Evolutionary conservation across 2,329 filamentous ascomycete species (phyloP).

Genomic region (Plectosphaerella cucumerina): DNA sequence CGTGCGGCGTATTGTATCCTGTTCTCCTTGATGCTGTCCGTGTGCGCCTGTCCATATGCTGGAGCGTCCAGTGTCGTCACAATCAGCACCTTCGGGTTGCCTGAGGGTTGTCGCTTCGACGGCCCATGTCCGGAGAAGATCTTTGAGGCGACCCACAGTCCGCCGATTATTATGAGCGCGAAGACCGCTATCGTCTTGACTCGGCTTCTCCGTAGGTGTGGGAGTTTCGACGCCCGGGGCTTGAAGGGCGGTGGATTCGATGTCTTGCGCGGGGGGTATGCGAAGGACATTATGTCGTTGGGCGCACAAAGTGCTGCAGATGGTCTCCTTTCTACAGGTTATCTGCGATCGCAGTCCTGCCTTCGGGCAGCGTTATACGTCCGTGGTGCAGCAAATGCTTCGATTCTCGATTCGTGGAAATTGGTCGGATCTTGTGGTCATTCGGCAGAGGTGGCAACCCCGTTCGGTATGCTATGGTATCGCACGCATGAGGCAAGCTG

Average conservation of each 20-base stretch:
- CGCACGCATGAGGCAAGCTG: too few species aligned
- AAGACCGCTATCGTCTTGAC: conserved; percentile 54
- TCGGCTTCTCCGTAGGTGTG: conserved; percentile 57
- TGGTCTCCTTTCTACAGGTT: neutral
- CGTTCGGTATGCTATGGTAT: too few species aligned
- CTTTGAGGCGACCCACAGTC: conserved; percentile 57
- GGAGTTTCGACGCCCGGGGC: conserved; percentile 52
- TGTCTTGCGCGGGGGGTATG: conserved; percentile 79
- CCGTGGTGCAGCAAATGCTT: too few species aligned
- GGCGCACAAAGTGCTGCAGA: neutral
- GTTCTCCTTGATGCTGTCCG: conserved; percentile 74
- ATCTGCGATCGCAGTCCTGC: neutral
- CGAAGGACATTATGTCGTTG: conserved; percentile 72
- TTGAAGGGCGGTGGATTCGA: conserved; percentile 72
- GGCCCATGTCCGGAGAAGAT: conserved; percentile 7
- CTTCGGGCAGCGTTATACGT: too few species aligned
- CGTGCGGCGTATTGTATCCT: conserved; percentile 77
- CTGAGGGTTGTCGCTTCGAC: conserved; percentile 34
- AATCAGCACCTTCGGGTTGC: conserved; percentile 64
- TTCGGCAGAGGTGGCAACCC: too few species aligned
- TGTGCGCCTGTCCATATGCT: conserved; percentile 60
- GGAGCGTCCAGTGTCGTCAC: conserved; percentile 78
- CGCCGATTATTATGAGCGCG: conserved; percentile 47
- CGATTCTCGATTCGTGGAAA: too few species aligned
- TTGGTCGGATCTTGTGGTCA: too few species aligned